Base-by-base conservation (phyloP, 257 asterid species). In the Cruciata laevipes region DNA sequence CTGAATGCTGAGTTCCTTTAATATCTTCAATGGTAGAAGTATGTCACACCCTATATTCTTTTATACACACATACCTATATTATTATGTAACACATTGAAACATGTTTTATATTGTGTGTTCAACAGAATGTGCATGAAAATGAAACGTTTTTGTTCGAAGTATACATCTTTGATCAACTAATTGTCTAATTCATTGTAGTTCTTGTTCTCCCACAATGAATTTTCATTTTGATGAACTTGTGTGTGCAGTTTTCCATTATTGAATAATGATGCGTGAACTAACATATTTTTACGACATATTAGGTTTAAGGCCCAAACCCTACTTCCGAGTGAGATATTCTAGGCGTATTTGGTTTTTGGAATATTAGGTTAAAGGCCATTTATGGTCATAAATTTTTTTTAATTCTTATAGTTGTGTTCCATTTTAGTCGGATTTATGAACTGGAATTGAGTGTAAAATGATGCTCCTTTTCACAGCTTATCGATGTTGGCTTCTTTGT, bases 401-500 rank as follows among this genome's bases (percentile, higher is more conserved):
- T 49, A 57, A 51, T 47, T 30, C 35, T 35, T 12, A 24, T 63
- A 51, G 24, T 27, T 20, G 53, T 60, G 4, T 38, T 68, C 30
- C 59, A 27, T 58, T 56, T n/a, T 58, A 24, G 4, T 56, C 11
- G n/a, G n/a, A 5, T 23, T 58, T 58, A 65, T 79, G 63, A 63
- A 33, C 57, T 55, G 21, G 49, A 55, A 32, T 18, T 47, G 69
- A 51, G 42, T 30, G n/a, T 60, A 40, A 72, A 42, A 24, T 47
- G 70, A 66, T 59, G 57, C 30, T 69, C 42, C 40, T 68, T 66
- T 63, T 79, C 83, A 89, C 96, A 94, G 99, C 88, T 94, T 75
- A 90, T 94, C 78, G 70, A 84, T 75, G 83, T 94, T 58, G 98
- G 99, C 31, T 80, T 82, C 79, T 90, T 88, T 81, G 95, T 94